Base-by-base conservation (phyloP, 495 filamentous ascomycete species). In the Lasiosphaeria ovina region DNA sequence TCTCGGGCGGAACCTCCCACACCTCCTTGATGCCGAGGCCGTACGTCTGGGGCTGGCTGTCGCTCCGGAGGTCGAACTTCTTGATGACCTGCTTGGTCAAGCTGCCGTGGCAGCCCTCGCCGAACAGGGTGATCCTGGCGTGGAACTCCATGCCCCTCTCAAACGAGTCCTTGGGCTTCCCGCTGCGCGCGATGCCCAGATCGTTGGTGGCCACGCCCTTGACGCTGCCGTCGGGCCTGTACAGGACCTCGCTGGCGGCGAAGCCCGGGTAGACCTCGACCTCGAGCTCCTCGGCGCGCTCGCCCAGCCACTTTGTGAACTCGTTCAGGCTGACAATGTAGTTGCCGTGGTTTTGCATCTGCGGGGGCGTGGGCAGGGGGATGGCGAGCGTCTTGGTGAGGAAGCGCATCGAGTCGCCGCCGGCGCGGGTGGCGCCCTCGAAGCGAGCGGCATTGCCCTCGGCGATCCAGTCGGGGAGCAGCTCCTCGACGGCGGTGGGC, bases 111-210 rank as follows among this genome's bases (percentile, higher is more conserved):
- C 95, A 98, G 47, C 94, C 94, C 75, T 99, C 94, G 4, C 83
- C 94, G 53, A 99, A 90, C n/a, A 99, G 79, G 3, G 94, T 99
- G 50, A 93, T 83, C 53, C 92, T 81, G 3, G 95, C 95, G 72
- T 97, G 92, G 73, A 99, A 99, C 76, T 96, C 94, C 94, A 99
- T 99, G 47, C 94, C 94, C 53, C 94, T 79, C 76, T 97, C 92
- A 67, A 97, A 99, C n/a, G 75, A 86, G 32, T 93, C 83, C 76
- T 96, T 99, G 4, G 92, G 84, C 74, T 89, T 88, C 12, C 93
- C 93, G 61, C 87, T 81, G 35, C 92, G 84, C 4, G 81, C 85
- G 51, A 98, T 81, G 6, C 94, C 94, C 32, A 97, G 73, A 71
- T 99, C 95, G 66, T 98, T 98, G 52, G 94, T 99, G 17, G 94